A percentile compares a stretch with the other conserved stretches of the same genome.
These are phyloP conservation scores for Aquilaria malaccensis DNA, from an alignment of 345 rosid genomes.

Conservation along the genomic window DNA sequence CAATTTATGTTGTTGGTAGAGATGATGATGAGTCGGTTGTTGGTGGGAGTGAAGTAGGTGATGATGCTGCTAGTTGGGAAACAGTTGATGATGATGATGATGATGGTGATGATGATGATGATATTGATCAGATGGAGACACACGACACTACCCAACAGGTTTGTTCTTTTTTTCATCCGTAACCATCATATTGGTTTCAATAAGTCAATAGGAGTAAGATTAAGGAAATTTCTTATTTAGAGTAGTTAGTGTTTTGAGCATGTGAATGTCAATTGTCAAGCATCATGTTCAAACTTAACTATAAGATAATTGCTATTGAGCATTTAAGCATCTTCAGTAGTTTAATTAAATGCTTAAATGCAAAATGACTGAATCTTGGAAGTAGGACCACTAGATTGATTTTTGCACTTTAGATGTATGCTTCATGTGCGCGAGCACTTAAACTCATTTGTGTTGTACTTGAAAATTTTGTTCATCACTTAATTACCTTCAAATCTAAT, in stretches of 20 bases:
- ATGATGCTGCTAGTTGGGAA: constrained; percentile 98
- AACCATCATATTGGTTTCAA: no score
- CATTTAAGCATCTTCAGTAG: no score
- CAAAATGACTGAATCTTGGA: not conserved
- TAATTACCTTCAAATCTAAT: not conserved
- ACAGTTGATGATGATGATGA: constrained; percentile 69
- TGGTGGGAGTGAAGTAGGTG: constrained; percentile 81
- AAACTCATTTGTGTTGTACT: constrained; percentile 5
- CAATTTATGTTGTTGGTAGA: constrained; percentile 89
- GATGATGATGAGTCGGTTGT: constrained; percentile 87
- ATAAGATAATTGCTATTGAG: no score
- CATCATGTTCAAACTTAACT: no score
- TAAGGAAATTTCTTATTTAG: constrained; percentile 3
- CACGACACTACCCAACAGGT: constrained; percentile 69
- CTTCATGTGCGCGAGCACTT: not conserved
- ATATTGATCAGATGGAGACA: constrained; percentile 21
- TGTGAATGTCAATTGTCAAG: constrained; percentile 6
- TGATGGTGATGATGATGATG: constrained; percentile 55
- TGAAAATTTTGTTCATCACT: not conserved
- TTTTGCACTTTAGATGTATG: not conserved
- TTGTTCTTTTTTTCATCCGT: constrained; percentile 14
- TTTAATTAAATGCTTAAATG: no score
- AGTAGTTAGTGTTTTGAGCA: constrained; percentile 5
- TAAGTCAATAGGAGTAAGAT: no score
- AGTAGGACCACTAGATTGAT: constrained; percentile 5